These are phyloP conservation scores for Lipomyces chichibuensis DNA, from an alignment of 805 yeast genomes.

Conservation along the genomic window DNA sequence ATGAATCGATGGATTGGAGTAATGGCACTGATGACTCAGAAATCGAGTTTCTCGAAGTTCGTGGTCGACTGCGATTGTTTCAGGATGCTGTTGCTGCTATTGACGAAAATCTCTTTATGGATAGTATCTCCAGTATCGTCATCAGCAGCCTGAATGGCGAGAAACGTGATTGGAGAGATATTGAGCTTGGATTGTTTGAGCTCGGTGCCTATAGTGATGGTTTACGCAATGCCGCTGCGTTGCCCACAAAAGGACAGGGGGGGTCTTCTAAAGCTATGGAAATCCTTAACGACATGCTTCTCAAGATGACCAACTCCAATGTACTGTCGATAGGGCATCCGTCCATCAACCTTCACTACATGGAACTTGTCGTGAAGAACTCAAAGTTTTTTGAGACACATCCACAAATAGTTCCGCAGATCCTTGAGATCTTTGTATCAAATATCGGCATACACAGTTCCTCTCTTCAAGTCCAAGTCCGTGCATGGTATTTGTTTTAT, in stretches of 20 bases:
- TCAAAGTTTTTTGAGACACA: conserved; percentile 59
- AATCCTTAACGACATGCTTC: conserved; percentile 63
- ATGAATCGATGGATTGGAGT: conserved; percentile 66
- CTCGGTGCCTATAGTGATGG: conserved; percentile 78
- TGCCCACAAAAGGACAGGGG: conserved; percentile 56
- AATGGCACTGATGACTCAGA: conserved; percentile 69
- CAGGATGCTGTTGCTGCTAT: conserved; percentile 79
- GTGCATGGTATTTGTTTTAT: conserved; percentile 89
- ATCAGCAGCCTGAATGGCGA: conserved; percentile 49
- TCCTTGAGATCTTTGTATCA: conserved; percentile 77
- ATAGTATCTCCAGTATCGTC: conserved; percentile 63
- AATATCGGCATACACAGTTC: conserved; percentile 79
- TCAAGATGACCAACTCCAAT: conserved; percentile 54
- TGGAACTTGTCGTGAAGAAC: conserved; percentile 84
- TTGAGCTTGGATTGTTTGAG: conserved; percentile 86
- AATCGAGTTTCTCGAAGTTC: conserved; percentile 77
- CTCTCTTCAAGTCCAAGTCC: conserved; percentile 70
- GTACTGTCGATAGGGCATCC: conserved; percentile 67
- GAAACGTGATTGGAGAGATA: conserved; percentile 65
- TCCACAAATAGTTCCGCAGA: conserved; percentile 56
- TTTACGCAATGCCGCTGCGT: conserved; percentile 76
- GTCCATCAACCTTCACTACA: conserved; percentile 75
- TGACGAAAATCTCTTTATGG: conserved; percentile 63
- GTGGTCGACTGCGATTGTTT: conserved; percentile 71
- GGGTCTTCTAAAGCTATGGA: conserved; percentile 58